These are phyloP conservation scores for Cardamine occulta DNA, from an alignment of 345 rosid genomes.

Conservation along the genomic window DNA sequence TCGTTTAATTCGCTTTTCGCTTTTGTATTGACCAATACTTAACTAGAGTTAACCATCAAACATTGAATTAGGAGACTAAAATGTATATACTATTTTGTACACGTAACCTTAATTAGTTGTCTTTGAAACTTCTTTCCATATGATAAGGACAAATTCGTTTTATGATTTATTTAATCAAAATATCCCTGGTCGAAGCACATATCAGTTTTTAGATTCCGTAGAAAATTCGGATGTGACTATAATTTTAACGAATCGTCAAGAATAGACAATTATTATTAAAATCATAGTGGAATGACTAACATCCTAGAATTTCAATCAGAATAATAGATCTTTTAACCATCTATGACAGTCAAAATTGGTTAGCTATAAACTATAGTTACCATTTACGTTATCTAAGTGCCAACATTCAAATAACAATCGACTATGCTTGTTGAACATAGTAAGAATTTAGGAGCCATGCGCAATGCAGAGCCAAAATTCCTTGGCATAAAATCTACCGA, in stretches of 20 bases:
- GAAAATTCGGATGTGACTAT: background rate
- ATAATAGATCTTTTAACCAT: background rate
- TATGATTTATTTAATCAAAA: background rate
- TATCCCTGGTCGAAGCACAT: background rate
- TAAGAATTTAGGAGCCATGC: slow-evolving; percentile 2
- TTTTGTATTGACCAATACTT: slow-evolving; percentile 13
- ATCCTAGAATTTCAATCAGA: background rate
- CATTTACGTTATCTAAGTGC: background rate
- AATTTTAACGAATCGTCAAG: background rate
- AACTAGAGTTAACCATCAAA: slow-evolving; percentile 19
- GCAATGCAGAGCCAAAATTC: background rate
- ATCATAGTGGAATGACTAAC: background rate
- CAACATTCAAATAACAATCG: background rate
- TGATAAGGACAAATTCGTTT: background rate
- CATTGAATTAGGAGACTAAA: slow-evolving; percentile 27
- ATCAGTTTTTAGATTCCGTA: background rate
- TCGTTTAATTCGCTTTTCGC: slow-evolving; percentile 10
- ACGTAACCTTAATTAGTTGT: slow-evolving; percentile 33
- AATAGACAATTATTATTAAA: background rate
- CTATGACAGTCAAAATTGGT: background rate
- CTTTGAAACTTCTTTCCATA: slow-evolving; percentile 31
- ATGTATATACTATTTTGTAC: background rate
- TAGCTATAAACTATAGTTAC: background rate
- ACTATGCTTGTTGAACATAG: slow-evolving; percentile 5
- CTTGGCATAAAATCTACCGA: background rate